These are phyloP conservation scores for Chlamydomonas sp. DNA, from an alignment of 139 green algal species.

Conservation along the genomic window DNA sequence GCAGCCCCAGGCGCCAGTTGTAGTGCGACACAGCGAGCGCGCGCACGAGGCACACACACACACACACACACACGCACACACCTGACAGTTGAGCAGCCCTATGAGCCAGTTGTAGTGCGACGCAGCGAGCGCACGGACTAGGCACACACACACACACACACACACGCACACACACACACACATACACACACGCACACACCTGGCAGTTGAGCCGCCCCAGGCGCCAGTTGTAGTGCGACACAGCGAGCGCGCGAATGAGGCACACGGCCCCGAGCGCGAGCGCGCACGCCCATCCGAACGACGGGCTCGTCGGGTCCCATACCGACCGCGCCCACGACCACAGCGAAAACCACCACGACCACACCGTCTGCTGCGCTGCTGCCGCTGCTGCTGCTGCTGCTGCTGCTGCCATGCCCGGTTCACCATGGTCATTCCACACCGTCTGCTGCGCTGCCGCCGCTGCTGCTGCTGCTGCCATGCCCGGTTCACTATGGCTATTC, in stretches of 20 bases:
- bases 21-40: too few relatives aligned
- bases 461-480: neutral
- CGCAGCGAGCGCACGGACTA: too few relatives aligned
- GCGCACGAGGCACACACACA: too few relatives aligned
- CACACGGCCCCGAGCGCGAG: slow-evolving; percentile 6
- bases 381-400: neutral
- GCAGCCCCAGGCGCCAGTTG: too few relatives aligned
- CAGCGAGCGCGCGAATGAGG: slow-evolving; percentile 40
- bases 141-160: too few relatives aligned
- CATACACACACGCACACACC: too few relatives aligned
- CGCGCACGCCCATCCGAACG: slow-evolving; percentile 33
- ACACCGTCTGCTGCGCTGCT: neutral
- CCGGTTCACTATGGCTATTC: too few relatives aligned
- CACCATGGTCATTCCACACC: neutral
- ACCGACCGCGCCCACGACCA: neutral
- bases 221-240: slow-evolving; percentile 63
- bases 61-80: too few relatives aligned
- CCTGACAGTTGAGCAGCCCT: too few relatives aligned
- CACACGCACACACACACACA: too few relatives aligned
- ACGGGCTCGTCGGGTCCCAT: slow-evolving; percentile 1
- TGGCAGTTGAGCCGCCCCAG: slow-evolving; percentile 33
- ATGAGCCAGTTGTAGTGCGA: too few relatives aligned
- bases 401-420: neutral
- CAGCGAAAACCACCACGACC: neutral
- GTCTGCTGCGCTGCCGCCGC: neutral